A percentile compares a stretch with the other conserved stretches of the same genome.
Evolutionary conservation across 139 green algal genomes (phyloP).

Genomic region (Chlamydomonas applanata): DNA sequence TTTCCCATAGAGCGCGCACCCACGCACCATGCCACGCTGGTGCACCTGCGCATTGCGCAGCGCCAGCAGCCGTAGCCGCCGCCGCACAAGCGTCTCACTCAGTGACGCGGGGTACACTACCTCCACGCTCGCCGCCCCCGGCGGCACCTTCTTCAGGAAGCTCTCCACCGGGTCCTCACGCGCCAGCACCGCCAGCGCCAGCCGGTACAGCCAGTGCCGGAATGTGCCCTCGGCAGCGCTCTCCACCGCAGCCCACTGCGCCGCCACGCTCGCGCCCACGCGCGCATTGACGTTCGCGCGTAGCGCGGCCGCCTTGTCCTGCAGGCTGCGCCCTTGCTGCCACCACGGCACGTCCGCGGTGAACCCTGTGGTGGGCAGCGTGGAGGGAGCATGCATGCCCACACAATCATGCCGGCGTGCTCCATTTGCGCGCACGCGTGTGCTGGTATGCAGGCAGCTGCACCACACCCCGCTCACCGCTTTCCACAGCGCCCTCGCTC

Average conservation of each 20-base stretch:
- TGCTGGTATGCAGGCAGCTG: not conserved
- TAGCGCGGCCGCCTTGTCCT: not conserved
- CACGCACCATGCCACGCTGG: conserved; percentile 17
- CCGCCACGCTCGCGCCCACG: not conserved
- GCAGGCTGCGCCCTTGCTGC: not conserved
- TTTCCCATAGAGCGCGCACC: too few relatives aligned
- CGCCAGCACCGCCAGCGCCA: conserved; percentile 52
- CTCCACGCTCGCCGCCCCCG: conserved; percentile 23
- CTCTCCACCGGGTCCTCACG: conserved; percentile 55
- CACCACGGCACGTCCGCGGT: too few relatives aligned
- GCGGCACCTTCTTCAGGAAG: conserved; percentile 58
- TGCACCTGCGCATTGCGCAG: conserved; percentile 30
- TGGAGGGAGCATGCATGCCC: too few relatives aligned
- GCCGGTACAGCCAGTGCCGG: conserved; percentile 21
- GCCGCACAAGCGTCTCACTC: conserved; percentile 46
- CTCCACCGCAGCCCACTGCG: conserved; percentile 22
- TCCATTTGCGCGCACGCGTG: not conserved
- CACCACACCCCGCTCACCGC: not conserved
- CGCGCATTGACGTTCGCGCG: not conserved
- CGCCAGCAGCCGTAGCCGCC: conserved; percentile 52
- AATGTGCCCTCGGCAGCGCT: conserved; percentile 20
- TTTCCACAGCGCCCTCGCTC: not conserved
- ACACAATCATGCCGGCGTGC: not conserved
- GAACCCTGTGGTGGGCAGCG: too few relatives aligned
- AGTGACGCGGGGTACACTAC: conserved; percentile 55